A percentile compares a stretch with the other conserved stretches of the same genome.
phyloP scores from a whole-genome alignment of 2,329 filamentous ascomycete genomes.

The Dactylonectria macrodidyma region DNA sequence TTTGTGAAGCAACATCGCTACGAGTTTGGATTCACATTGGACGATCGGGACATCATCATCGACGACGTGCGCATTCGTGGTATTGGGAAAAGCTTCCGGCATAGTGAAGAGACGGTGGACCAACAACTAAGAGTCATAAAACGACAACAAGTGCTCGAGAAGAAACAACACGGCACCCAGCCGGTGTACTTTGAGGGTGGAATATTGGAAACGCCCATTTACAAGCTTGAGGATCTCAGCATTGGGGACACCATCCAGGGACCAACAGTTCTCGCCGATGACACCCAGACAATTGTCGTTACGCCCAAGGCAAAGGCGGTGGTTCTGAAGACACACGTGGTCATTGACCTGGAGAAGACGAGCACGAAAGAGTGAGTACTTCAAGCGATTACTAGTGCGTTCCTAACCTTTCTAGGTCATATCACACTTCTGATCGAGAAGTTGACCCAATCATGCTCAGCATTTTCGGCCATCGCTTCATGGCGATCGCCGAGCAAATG shows the following conservation, averaged over 20 bases:
- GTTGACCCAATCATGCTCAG: slow-evolving; percentile 87
- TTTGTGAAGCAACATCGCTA: slow-evolving; percentile 91
- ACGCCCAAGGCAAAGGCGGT: slow-evolving; percentile 83
- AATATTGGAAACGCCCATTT: slow-evolving; percentile 83
- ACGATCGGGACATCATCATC: slow-evolving; percentile 88
- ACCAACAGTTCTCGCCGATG: slow-evolving; percentile 89
- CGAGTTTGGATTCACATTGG: slow-evolving; percentile 92
- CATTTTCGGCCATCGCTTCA: slow-evolving; percentile 87
- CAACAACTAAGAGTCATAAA: slow-evolving; percentile 82
- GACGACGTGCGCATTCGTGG: slow-evolving; percentile 91
- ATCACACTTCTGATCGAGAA: slow-evolving; percentile 40
- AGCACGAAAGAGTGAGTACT: slow-evolving; percentile 53
- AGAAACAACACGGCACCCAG: slow-evolving; percentile 76
- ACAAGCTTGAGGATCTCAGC: slow-evolving; percentile 82
- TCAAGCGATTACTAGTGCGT: background rate
- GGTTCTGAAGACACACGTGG: slow-evolving; percentile 87
- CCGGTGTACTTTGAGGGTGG: slow-evolving; percentile 90
- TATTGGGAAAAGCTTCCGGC: slow-evolving; percentile 89
- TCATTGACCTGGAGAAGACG: slow-evolving; percentile 84
- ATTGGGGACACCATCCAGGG: slow-evolving; percentile 82
- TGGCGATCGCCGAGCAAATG: slow-evolving; percentile 91
- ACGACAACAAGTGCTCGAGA: slow-evolving; percentile 67
- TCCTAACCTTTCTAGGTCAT: slow-evolving; percentile 15
- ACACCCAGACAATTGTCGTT: slow-evolving; percentile 92
- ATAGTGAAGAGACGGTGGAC: slow-evolving; percentile 85